phyloP scores from a whole-genome alignment of 2,329 filamentous ascomycete species.

The Diaporthe helianthi region DNA sequence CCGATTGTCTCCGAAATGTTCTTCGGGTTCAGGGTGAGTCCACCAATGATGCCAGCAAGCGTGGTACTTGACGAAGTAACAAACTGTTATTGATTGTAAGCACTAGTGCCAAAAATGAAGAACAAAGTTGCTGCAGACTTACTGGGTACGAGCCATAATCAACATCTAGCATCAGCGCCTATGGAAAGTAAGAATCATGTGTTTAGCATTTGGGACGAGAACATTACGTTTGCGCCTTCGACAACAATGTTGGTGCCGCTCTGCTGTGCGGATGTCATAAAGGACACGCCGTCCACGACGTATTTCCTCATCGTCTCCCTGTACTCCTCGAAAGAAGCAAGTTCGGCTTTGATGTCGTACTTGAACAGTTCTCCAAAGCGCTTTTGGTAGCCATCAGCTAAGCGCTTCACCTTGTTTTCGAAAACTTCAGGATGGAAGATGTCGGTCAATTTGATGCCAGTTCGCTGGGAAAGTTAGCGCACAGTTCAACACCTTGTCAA shows the following conservation, averaged over 20 bases:
- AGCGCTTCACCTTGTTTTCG: constrained; percentile 67
- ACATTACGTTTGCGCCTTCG: constrained; percentile 57
- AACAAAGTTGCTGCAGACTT: neutral
- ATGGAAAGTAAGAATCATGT: neutral
- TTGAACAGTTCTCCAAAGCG: constrained; percentile 71
- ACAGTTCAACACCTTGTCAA: neutral
- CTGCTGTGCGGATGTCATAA: constrained; percentile 65
- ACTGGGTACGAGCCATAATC: constrained; percentile 56
- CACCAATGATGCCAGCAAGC: constrained; percentile 65
- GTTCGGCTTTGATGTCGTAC: constrained; percentile 73
- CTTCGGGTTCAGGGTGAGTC: constrained; percentile 61
- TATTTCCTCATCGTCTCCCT: constrained; percentile 64
- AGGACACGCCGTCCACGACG: constrained; percentile 70
- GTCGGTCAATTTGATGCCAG: constrained; percentile 70
- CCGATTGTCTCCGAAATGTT: constrained; percentile 64
- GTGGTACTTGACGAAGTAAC: constrained; percentile 66
- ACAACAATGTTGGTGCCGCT: constrained; percentile 62
- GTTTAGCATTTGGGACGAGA: neutral
- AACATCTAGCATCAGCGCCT: constrained; percentile 67
- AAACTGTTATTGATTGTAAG: constrained; percentile 36
- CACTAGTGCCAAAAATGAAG: neutral
- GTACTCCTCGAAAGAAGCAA: constrained; percentile 66
- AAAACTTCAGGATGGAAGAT: constrained; percentile 72
- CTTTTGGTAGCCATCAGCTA: constrained; percentile 71
- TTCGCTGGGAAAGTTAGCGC: constrained; percentile 47